These are phyloP conservation scores for Daedaleopsis nitida DNA, from an alignment of 768 basidiomycete genomes.

Conservation along the genomic window DNA sequence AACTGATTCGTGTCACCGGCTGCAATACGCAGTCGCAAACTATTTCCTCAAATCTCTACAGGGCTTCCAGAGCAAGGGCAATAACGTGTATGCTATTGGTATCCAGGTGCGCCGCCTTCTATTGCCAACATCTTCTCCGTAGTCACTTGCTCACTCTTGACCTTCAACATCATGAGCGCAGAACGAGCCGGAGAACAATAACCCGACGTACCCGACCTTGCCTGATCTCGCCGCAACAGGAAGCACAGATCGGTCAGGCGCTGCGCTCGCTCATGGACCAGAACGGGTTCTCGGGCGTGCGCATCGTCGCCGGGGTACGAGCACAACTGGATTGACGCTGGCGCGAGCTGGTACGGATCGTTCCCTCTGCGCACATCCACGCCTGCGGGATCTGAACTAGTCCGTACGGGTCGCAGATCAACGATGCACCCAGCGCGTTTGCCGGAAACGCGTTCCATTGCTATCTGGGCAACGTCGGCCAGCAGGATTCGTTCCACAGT, in stretches of 20 bases:
- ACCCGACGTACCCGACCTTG: slow-evolving; percentile 73
- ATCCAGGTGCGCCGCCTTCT: slow-evolving; percentile 42
- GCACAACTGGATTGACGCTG: slow-evolving; percentile 77
- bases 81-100: slow-evolving; percentile 61
- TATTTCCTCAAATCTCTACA: slow-evolving; percentile 77
- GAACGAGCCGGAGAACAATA: slow-evolving; percentile 56
- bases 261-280: slow-evolving; percentile 64
- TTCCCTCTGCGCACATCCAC: neutral
- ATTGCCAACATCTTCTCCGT: neutral
- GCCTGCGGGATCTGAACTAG: neutral
- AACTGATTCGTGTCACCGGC: neutral
- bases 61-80: slow-evolving; percentile 62
- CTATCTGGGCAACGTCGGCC: slow-evolving; percentile 55
- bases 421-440: slow-evolving; percentile 56
- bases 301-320: slow-evolving; percentile 70
- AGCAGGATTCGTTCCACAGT: slow-evolving; percentile 59
- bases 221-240: slow-evolving; percentile 52
- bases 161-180: slow-evolving; percentile 30
- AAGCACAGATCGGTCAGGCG: slow-evolving; percentile 58
- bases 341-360: slow-evolving; percentile 45
- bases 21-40: slow-evolving; percentile 52
- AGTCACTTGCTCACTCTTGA: neutral
- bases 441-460: slow-evolving; percentile 75
- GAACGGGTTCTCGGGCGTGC: slow-evolving; percentile 59
- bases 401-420: slow-evolving; percentile 48